Base-by-base conservation (phyloP, 257 asterid genomes). In the Solanum chilense region DNA sequence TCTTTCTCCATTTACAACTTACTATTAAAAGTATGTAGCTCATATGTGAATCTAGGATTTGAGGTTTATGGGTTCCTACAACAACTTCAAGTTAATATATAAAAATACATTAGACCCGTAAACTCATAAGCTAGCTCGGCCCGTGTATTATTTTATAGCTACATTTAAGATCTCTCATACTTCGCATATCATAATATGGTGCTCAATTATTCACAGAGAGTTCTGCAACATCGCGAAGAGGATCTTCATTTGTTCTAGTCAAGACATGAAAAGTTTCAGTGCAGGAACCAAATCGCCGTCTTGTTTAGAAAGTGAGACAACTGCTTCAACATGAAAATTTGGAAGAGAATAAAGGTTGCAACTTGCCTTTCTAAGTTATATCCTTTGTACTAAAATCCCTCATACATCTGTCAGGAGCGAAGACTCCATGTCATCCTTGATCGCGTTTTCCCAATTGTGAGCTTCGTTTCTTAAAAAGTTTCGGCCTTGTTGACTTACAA, bases 221-320 rank as follows among this genome's bases (percentile, higher is more conserved):
- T 96, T 96, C 89, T 92, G 97, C 86, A 91, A 82, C 90, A 91
- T 96, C 94, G 99, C 91, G 5, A 88, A 94, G 70, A 92, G 93
- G 90, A 95, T 96, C 60, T 91, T 93, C 91, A 95, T 96, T 47
- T 95, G 96, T 89, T 91, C 93, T 20, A 92, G 95, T 90, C 98
- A 93, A 88, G 97, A 93, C 12, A 95, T 93, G 84, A 96, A 92
- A 94, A 95, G 91, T 90, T 94, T 93, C 98, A 89, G 88, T 49
- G 93, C 95, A 47, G 93, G 91, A 52, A 91, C 78, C 91, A 92
- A 93, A 88, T 94, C 92, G 82, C 84, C 83, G 60, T 85, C 91
- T 23, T 70, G 77, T 70, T 88, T 92, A 62, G 82, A 87, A 56
- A 92, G 92, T 77, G 87, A 91, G 42, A 95, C 93, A 84, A 92